Conservation (phyloP, 2,329 filamentous ascomycete species). For the Zasmidium citrigriseum region DNA sequence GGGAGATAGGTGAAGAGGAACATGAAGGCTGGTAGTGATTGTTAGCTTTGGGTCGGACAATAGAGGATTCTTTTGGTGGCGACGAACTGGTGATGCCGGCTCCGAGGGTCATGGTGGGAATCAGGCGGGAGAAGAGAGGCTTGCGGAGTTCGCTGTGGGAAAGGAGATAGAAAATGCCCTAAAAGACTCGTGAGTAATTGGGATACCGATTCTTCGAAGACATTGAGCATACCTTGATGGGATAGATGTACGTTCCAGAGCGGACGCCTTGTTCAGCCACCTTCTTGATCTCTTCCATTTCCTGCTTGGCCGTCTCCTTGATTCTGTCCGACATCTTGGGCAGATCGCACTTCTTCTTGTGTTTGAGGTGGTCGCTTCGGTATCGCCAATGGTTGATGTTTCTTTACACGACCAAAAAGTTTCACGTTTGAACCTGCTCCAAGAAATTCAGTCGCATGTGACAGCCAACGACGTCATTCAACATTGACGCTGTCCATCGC, state of each 20-base stretch:
- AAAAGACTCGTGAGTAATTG: not conserved
- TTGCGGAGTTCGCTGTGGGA: constrained; percentile 60
- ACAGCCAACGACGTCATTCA: no score
- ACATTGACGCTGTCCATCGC: no score
- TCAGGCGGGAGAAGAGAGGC: constrained; percentile 58
- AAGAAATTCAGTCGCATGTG: no score
- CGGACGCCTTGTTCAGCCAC: constrained; percentile 69
- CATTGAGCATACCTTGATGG: constrained; percentile 70
- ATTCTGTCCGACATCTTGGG: constrained; percentile 43
- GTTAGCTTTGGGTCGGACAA: constrained; percentile 23
- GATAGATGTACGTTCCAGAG: constrained; percentile 83
- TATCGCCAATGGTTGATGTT: not conserved
- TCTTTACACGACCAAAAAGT: no score
- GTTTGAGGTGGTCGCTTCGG: not conserved
- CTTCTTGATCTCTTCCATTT: constrained; percentile 66
- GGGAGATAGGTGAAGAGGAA: constrained; percentile 86
- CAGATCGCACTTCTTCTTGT: no score
- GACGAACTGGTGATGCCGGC: constrained; percentile 61
- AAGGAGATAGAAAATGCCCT: constrained; percentile 64
- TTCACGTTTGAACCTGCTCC: no score
- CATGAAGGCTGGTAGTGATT: constrained; percentile 57
- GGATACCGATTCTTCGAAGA: not conserved
- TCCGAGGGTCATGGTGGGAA: constrained; percentile 68
- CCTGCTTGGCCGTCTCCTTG: constrained; percentile 64
- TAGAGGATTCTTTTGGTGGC: not conserved